Evolutionary conservation across 2,329 filamentous ascomycete species (phyloP).

Genomic region (Colletotrichum sp.): DNA sequence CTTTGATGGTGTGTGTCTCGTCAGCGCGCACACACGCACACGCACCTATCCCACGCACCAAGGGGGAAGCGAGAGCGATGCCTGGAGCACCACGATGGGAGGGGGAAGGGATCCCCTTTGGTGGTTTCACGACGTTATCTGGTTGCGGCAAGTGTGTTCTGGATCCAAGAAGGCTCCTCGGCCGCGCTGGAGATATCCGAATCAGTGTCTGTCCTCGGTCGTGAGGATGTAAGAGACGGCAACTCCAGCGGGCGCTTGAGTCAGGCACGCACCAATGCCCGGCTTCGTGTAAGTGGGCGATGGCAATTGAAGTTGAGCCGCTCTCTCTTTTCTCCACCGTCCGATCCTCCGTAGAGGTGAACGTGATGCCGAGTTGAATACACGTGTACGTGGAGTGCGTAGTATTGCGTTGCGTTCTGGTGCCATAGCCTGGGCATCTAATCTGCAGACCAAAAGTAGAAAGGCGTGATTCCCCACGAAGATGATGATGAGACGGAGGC

Average conservation of each 20-base stretch:
- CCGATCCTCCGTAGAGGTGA: background rate
- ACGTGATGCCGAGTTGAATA: background rate
- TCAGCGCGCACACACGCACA: background rate
- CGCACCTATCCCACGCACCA: background rate
- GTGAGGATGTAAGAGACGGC: background rate
- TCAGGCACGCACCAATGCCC: conserved; percentile 9
- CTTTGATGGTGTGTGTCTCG: conserved; percentile 8
- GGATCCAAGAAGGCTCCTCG: background rate
- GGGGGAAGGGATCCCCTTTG: background rate
- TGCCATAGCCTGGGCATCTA: background rate
- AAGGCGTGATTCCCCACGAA: background rate
- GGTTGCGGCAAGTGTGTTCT: background rate
- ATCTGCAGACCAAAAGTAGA: background rate
- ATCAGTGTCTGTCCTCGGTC: background rate
- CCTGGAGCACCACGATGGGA: background rate
- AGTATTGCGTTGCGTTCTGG: background rate
- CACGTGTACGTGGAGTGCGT: background rate
- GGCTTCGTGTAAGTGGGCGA: conserved; percentile 4
- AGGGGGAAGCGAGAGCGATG: background rate
- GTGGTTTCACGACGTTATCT: conserved; percentile 2
- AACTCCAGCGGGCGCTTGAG: conserved; percentile 8
- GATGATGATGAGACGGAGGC: conserved; percentile 1
- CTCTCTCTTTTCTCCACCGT: background rate
- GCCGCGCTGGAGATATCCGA: background rate
- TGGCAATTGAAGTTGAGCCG: conserved; percentile 14